Percentiles rank a stretch among this genome's conserved stretches.
Conservation (phyloP, 441 rosid genomes). For the Erysimum cheiri region DNA sequence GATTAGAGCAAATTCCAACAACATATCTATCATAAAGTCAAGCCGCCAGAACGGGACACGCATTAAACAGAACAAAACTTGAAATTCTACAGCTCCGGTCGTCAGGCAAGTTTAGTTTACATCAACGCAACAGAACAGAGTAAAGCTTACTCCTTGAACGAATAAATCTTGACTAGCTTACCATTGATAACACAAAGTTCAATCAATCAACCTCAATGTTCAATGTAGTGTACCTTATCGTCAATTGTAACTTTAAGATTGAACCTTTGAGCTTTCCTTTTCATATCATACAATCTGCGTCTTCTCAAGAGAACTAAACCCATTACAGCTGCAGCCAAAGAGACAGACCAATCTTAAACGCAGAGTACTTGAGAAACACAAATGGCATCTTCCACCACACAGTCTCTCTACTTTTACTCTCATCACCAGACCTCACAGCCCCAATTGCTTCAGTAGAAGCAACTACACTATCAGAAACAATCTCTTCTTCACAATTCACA, state of each 20-base stretch:
- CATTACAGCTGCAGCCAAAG: slow-evolving; percentile 85
- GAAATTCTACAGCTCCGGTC: no score
- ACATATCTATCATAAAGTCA: background rate
- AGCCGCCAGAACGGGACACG: background rate
- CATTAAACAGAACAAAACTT: background rate
- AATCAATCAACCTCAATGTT: background rate
- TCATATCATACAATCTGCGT: slow-evolving; percentile 66
- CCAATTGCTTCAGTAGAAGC: slow-evolving; percentile 27
- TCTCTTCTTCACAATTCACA: slow-evolving; percentile 34
- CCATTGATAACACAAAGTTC: background rate
- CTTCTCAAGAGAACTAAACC: slow-evolving; percentile 74
- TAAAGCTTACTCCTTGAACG: background rate
- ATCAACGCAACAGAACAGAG: background rate
- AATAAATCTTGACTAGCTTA: slow-evolving; percentile 12
- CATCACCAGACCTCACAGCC: slow-evolving; percentile 46
- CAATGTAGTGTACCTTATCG: slow-evolving; percentile 62
- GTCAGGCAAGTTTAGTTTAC: no score
- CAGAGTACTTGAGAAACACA: slow-evolving; percentile 71
- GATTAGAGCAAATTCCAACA: no score
- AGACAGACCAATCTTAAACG: slow-evolving; percentile 71
- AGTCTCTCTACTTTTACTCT: slow-evolving; percentile 47
- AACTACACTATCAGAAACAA: slow-evolving; percentile 40
- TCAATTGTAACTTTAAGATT: slow-evolving; percentile 76
- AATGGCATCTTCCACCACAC: slow-evolving; percentile 92
- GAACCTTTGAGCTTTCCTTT: slow-evolving; percentile 62